Percentiles rank a stretch among this genome's conserved stretches.
Conservation (phyloP, 2,329 filamentous ascomycete species). For the Trichoderma citrinoviride region DNA sequence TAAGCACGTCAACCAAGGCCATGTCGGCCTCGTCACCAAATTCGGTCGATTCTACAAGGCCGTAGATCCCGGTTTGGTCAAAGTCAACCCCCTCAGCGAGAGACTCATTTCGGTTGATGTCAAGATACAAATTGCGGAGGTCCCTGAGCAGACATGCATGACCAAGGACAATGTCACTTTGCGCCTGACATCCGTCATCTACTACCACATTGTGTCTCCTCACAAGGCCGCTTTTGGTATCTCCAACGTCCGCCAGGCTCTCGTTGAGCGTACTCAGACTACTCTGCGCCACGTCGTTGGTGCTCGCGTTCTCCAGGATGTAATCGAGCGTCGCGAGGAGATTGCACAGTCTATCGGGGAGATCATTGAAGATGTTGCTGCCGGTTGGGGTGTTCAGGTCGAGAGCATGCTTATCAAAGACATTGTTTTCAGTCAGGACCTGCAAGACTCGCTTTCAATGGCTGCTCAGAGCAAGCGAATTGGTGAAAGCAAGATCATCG, state of each 20-base stretch:
- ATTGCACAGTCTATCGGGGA: constrained; percentile 92
- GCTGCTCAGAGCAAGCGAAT: constrained; percentile 98
- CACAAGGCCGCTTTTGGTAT: constrained; percentile 98
- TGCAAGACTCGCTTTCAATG: constrained; percentile 97
- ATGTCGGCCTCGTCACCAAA: constrained; percentile 92
- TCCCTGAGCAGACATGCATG: constrained; percentile 96
- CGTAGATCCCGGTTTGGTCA: constrained; percentile 93
- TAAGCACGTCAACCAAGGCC: constrained; percentile 87
- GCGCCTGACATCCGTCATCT: constrained; percentile 93
- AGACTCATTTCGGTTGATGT: constrained; percentile 89
- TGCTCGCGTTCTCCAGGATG: constrained; percentile 91
- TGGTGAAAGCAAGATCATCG: constrained; percentile 97
- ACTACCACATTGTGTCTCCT: constrained; percentile 94
- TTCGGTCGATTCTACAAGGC: constrained; percentile 94
- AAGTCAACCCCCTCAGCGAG: constrained; percentile 95
- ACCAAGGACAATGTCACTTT: constrained; percentile 99
- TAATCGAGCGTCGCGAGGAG: constrained; percentile 97
- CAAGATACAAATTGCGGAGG: constrained; percentile 98
- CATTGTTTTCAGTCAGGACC: constrained; percentile 92
- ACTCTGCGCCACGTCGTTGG: constrained; percentile 96
- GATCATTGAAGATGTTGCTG: constrained; percentile 94
- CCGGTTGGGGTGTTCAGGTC: constrained; percentile 91
- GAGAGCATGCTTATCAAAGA: constrained; percentile 99
- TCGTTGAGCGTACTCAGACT: constrained; percentile 96
- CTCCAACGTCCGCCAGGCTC: constrained; percentile 89